Evolutionary conservation across 1,139 yeast genomes (phyloP), one percentile per base, ranked within the genome.

Genomic region (Zygosaccharomyces pseudobailii): DNA sequence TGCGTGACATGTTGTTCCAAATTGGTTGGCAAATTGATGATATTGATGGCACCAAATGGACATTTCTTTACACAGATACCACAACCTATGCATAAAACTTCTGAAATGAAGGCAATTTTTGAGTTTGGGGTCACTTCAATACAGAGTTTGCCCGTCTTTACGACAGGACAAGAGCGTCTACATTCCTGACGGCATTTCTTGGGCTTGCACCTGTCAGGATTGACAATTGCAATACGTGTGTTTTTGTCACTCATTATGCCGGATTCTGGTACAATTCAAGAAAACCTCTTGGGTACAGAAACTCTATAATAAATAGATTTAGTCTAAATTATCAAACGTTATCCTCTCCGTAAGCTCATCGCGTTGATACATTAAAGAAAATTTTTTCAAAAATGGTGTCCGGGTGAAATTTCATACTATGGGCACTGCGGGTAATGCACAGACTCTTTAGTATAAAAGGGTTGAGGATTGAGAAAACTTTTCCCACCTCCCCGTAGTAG

Each of bases 41-140:
- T 90, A 65, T 80, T 85, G 62, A 92, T 90, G 57, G 98, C 98
- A 62, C 90, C 96, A 66, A 92, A 92, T 25, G 98, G 98, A 72
- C 98, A 92, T 69, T 89, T 92, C 71, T 92, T 92, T 43, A 89
- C 96, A 78, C 98, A 92, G 62, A 92, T 92, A 89, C 98, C 98
- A 76, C 98, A 92, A 68, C 98, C 98, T 63, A 92, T 92, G 79
- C 98, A 92, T 66, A 92, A 75, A 37, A 75, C 87, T 69, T 92
- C 98, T n/a, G 96, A 87, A 54, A 92, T 87, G 68, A 90, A 92
- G 22, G 97, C 96, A 64, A 92, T 88, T 68, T 92, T 92, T 51
- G 87, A 82, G 25, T 84, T 78, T 51, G 97, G 96, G 0, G 88
- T 73, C 42, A 92, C 98, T 71, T 92, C 98, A 63, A 92, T 92